These are phyloP conservation scores for Nannizziopsis arthrosporioides DNA, from an alignment of 2,329 filamentous ascomycete genomes.

Conservation along the genomic window DNA sequence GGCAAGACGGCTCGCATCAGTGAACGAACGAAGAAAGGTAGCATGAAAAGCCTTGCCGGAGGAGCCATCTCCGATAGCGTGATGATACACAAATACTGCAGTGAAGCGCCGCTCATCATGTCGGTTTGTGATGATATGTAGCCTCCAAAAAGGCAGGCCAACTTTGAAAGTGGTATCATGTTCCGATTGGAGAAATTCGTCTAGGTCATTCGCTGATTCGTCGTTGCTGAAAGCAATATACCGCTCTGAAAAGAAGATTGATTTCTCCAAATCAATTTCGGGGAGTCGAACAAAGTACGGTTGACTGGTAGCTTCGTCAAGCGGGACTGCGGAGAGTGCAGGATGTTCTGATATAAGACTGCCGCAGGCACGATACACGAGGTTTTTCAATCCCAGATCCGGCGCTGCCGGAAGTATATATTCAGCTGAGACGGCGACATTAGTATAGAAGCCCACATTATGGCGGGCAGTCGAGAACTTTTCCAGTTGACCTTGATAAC, in stretches of 20 bases:
- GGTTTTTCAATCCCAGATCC: slow-evolving; percentile 20
- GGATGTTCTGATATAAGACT: slow-evolving; percentile 32
- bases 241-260: slow-evolving; percentile 28
- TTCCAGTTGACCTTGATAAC: slow-evolving; percentile 31
- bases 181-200: slow-evolving; percentile 31
- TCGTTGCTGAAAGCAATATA: background rate
- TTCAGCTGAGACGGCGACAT: slow-evolving; percentile 32
- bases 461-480: slow-evolving; percentile 36
- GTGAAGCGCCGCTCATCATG: slow-evolving; percentile 27
- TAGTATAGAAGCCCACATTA: slow-evolving; percentile 35
- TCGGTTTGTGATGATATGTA: slow-evolving; percentile 28
- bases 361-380: slow-evolving; percentile 29
- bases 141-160: slow-evolving; percentile 35
- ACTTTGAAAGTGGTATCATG: slow-evolving; percentile 32
- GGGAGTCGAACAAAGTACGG: slow-evolving; percentile 38
- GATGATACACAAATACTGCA: slow-evolving; percentile 38
- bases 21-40: slow-evolving; percentile 30
- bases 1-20: background rate
- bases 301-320: slow-evolving; percentile 30
- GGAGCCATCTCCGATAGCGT: slow-evolving; percentile 38
- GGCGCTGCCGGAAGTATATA: slow-evolving; percentile 25
- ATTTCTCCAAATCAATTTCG: slow-evolving; percentile 30
- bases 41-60: slow-evolving; percentile 38
- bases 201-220: slow-evolving; percentile 27
- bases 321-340: slow-evolving; percentile 33